phyloP scores from a whole-genome alignment of 108 stramenopile species.

The Cylindrotheca fusiformis region DNA sequence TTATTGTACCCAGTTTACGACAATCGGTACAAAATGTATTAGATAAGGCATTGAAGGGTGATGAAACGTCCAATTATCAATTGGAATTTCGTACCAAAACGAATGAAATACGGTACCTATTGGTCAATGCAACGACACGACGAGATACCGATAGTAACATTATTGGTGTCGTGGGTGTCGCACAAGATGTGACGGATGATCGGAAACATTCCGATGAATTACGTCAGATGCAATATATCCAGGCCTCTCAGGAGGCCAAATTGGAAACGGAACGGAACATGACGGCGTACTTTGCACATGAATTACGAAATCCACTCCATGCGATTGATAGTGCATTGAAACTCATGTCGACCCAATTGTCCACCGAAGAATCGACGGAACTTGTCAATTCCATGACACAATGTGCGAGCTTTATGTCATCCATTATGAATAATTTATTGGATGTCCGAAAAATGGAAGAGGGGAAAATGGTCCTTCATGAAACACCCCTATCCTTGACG shows the following conservation, averaged over 20 bases:
- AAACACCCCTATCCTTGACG: conserved; percentile 6
- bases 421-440: conserved; percentile 40
- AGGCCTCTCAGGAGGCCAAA: conserved; percentile 39
- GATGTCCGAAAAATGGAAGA: conserved; percentile 43
- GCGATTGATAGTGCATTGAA: conserved; percentile 36
- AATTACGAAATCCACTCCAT: conserved; percentile 35
- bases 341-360: conserved; percentile 17
- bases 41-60: conserved; percentile 46
- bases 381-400: conserved; percentile 23
- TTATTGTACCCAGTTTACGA: conserved; percentile 53
- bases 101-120: conserved; percentile 38
- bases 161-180: conserved; percentile 63
- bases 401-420: conserved; percentile 39
- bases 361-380: conserved; percentile 5
- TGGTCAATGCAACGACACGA: conserved; percentile 67
- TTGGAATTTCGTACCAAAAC: conserved; percentile 68
- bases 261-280: conserved; percentile 44
- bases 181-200: conserved; percentile 68
- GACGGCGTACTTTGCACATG: conserved; percentile 47
- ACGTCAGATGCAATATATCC: conserved; percentile 54
- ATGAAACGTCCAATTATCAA: conserved; percentile 71
- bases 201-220: conserved; percentile 50
- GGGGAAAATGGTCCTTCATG: conserved; percentile 26
- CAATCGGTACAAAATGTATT: conserved; percentile 55
- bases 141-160: conserved; percentile 50